Evolutionary conservation across 2,329 filamentous ascomycete species (phyloP).

Genomic region (Sporothrix brasiliensis): DNA sequence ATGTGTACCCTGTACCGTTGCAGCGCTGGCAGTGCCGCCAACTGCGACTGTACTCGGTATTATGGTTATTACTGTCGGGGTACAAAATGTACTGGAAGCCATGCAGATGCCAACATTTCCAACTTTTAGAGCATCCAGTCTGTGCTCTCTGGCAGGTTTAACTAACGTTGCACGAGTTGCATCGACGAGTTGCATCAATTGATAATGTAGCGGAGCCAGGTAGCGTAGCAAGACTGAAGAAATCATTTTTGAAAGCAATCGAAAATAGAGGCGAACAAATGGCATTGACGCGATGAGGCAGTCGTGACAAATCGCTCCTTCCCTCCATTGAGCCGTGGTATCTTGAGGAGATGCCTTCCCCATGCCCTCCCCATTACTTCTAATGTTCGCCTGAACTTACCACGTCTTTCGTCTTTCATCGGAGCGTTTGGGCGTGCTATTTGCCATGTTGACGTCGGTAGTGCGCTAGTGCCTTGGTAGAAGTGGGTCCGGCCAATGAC

Average conservation of each 20-base stretch:
- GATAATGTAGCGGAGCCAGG: not conserved
- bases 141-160: not conserved
- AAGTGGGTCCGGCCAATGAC: slow-evolving; percentile 27
- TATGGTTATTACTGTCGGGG: not conserved
- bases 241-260: not conserved
- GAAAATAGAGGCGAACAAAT: not conserved
- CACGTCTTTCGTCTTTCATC: not conserved
- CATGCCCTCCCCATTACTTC: too few species aligned
- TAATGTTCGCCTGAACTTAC: not conserved
- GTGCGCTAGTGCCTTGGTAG: slow-evolving; percentile 8
- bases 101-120: slow-evolving; percentile 31
- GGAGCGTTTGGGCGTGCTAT: not conserved
- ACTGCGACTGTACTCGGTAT: not conserved
- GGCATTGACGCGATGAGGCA: not conserved
- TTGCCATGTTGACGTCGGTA: not conserved
- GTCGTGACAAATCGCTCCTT: not conserved
- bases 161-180: not conserved
- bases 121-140: slow-evolving; percentile 17
- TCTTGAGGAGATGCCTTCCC: too few species aligned
- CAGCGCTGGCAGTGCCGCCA: too few species aligned
- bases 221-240: not conserved
- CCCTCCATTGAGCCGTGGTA: not conserved
- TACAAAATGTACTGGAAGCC: not conserved
- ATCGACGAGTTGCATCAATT: not conserved
- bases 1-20: not conserved